Conservation (phyloP, 768 basidiomycete genomes). For the Amanita polypyramis region DNA sequence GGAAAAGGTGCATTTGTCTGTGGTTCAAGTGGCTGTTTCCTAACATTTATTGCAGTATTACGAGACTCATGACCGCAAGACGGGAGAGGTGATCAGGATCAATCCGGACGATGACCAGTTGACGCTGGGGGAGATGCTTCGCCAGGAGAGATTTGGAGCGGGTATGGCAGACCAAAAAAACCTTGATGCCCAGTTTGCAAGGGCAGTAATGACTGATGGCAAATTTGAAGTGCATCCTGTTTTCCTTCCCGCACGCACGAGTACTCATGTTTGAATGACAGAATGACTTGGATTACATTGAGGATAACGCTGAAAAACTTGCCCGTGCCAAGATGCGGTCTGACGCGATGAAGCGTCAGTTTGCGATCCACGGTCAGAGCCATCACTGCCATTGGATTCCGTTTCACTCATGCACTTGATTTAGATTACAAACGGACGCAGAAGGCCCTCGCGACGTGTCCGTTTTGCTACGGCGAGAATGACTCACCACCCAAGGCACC, state of each 20-base stretch:
- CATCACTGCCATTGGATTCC: not conserved
- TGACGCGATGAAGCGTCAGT: conserved; percentile 94
- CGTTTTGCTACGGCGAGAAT: conserved; percentile 88
- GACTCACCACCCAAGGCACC: conserved; percentile 83
- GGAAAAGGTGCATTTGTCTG: conserved; percentile 42
- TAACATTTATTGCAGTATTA: conserved; percentile 32
- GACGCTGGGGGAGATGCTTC: conserved; percentile 83
- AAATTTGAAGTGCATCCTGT: conserved; percentile 60
- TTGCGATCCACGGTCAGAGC: conserved; percentile 81
- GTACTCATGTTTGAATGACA: conserved; percentile 16
- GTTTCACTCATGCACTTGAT: conserved; percentile 4
- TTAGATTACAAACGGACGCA: conserved; percentile 93
- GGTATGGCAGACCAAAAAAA: conserved; percentile 89
- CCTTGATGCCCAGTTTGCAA: conserved; percentile 82
- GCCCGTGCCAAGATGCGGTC: conserved; percentile 92
- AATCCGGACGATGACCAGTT: conserved; percentile 86
- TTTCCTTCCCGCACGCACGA: not conserved
- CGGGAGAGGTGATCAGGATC: conserved; percentile 80
- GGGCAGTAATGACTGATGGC: conserved; percentile 78
- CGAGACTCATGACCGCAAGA: conserved; percentile 84
- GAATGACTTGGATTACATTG: conserved; percentile 90
- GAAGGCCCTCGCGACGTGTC: conserved; percentile 76
- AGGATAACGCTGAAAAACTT: conserved; percentile 91
- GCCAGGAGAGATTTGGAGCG: conserved; percentile 86
- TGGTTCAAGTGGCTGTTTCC: conserved; percentile 1